Evolutionary conservation across 352 stramenopile genomes (phyloP), one percentile per base, ranked within the genome.

Genomic region (Phytophthora syringae): DNA sequence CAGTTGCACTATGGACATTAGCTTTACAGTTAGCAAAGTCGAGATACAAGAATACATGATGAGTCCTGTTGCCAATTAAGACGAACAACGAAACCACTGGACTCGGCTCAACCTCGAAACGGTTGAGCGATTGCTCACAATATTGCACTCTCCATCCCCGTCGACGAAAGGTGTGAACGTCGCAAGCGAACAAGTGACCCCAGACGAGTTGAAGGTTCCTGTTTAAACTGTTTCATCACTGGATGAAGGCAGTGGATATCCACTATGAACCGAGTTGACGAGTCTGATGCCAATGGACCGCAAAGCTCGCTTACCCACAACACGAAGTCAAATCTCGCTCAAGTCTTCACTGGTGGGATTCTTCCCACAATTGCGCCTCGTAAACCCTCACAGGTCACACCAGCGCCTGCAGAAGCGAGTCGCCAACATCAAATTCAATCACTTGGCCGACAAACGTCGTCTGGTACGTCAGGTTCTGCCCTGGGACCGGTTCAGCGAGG

Each of bases 21-120:
- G n/a, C n/a, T n/a, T n/a, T 47, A 47, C 27, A 9, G 9, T 32
- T 32, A 32, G 9, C 9, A 32, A 32, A 18, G 18, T 7, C 40
- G 25, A 47, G 40, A n/a, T n/a, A 47, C 34, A 63, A 13, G 69
- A 79, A 44, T 50, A 72, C 44, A 62, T 40, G 30, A 56, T 47
- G 52, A 49, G 18, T 5, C 27, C 27, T 39, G 27, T 30, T 32
- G 20, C 49, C 28, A 43, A 32, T 30, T 62, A 27, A 44, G 25
- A 11, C 1, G 25, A 42, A 36, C 15, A n/a, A n/a, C n/a, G 54
- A 62, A 62, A 48, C 28, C 20, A 62, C 44, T 47, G 21, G 18
- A 47, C 36, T 21, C 36, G 16, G 36, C 13, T 21, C 15, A 43
- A 43, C 36, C 36, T 12, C 36, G 37, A 64, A 64, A 64, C 57